Evolutionary conservation across 2,329 filamentous ascomycete genomes (phyloP), one percentile per base, ranked within the genome.

Genomic region (Pseudogymnoascus sp.): DNA sequence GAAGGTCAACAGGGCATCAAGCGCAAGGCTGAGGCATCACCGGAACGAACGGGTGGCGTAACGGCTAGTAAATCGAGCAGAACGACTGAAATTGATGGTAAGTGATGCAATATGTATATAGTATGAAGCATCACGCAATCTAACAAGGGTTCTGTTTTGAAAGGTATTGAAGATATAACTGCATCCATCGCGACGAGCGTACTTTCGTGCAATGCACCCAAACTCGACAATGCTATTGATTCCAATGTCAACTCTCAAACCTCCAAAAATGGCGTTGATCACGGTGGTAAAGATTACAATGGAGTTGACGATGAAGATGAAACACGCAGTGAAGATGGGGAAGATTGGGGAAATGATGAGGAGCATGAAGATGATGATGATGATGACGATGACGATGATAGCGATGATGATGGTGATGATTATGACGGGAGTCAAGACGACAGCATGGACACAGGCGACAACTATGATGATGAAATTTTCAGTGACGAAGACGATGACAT

Each of bases 291-390:
- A 46, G 35, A 53, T 21, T 23, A 62, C 4, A 23, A 40, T 37
- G 7, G 23, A 21, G 4, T 17, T 53, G 44, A 66, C 60, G n/a
- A 61, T 40, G n/a, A 23, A 40, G 44, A 65, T 64, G 10, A 64
- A 15, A 11, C 19, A 50, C 11, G 7, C 4, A 9, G 21, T 35
- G 29, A 61, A 10, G 53, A 56, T 33, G 31, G 23, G 21, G 53
- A 23, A 4, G 56, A 60, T 56, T 31, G 21, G 15, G 26, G 62
- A 3, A 61, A 60, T 33, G 60, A 60, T 29, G 40, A 63, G 44
- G 64, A 56, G 17, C 7, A 29, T 5, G 63, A 65, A 42, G 31
- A 33, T 11, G 31, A 11, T 33, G 31, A 33, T 10, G 31, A 11
- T 0, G 2, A 33, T 60, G 50, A 33, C 7, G 64, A 63, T 19